These are phyloP conservation scores for Aureobasidium sp. DNA, from an alignment of 2,329 filamentous ascomycete species.

Conservation along the genomic window DNA sequence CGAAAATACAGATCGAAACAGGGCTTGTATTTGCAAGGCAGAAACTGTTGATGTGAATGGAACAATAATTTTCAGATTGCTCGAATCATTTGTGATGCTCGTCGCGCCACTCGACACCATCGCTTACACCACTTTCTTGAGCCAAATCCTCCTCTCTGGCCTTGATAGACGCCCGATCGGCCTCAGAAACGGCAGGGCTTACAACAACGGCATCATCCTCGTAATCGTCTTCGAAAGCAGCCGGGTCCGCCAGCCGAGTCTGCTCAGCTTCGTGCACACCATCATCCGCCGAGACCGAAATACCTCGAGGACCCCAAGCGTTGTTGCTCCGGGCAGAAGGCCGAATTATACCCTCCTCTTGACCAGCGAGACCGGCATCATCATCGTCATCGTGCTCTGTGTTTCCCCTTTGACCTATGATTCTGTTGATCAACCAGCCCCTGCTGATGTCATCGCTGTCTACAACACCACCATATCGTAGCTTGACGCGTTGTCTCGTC, in stretches of 20 bases:
- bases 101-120: conserved; percentile 14
- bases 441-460: conserved; percentile 82
- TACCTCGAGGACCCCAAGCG: conserved; percentile 50
- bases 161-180: conserved; percentile 4
- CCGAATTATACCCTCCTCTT: conserved; percentile 27
- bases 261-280: conserved; percentile 32
- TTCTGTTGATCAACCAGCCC: conserved; percentile 73
- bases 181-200: conserved; percentile 6
- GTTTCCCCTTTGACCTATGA: conserved; percentile 54
- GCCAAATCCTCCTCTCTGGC: not conserved
- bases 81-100: conserved; percentile 4
- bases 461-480: conserved; percentile 78
- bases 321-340: conserved; percentile 29
- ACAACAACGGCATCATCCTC: conserved; percentile 15
- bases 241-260: conserved; percentile 13
- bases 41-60: too few relatives aligned
- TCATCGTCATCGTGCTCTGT: conserved; percentile 40
- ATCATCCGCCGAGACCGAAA: conserved; percentile 55
- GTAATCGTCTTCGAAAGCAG: conserved; percentile 15
- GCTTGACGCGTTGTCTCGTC: conserved; percentile 85
- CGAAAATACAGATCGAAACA: too few relatives aligned
- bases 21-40: too few relatives aligned
- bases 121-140: conserved; percentile 4
- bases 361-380: conserved; percentile 46
- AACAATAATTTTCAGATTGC: not conserved